Conservation (phyloP, 495 filamentous ascomycete genomes). For the Talaromyces proteolyticus region DNA sequence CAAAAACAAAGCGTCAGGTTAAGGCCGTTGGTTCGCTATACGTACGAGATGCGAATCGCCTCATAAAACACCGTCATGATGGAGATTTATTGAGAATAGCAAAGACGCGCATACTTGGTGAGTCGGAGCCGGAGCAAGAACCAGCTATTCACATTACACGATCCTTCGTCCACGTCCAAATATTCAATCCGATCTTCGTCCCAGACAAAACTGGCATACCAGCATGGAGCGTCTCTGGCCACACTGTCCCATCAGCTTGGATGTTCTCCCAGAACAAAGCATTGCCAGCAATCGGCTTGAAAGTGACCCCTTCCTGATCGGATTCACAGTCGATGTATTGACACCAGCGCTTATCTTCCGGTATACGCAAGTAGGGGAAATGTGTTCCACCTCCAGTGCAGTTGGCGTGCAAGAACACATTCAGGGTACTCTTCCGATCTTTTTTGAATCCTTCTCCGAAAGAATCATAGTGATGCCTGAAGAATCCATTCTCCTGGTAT, state of each 20-base stretch:
- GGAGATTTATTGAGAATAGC: not conserved
- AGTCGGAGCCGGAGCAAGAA: not conserved
- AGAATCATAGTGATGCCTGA: slow-evolving; percentile 15
- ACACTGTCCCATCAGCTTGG: slow-evolving; percentile 29
- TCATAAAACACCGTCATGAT: not conserved
- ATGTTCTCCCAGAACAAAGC: slow-evolving; percentile 46
- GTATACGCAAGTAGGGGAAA: slow-evolving; percentile 7
- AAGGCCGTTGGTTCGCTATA: not conserved
- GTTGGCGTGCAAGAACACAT: slow-evolving; percentile 13
- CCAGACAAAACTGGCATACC: slow-evolving; percentile 37
- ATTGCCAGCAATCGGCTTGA: slow-evolving; percentile 36
- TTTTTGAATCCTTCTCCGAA: not conserved
- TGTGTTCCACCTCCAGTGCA: slow-evolving; percentile 17
- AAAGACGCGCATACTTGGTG: not conserved
- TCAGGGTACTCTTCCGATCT: slow-evolving; percentile 11
- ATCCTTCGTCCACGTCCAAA: not conserved
- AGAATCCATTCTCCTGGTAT: slow-evolving; percentile 12
- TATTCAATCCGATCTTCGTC: slow-evolving; percentile 42
- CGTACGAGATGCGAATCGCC: not conserved
- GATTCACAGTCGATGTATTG: slow-evolving; percentile 25
- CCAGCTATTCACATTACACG: not conserved
- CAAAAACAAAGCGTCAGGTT: not conserved
- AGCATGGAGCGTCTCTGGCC: slow-evolving; percentile 40
- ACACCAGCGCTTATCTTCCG: slow-evolving; percentile 18
- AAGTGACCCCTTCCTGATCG: slow-evolving; percentile 22